phyloP scores from a whole-genome alignment of 73 alveolate species.

The Paramecium bursaria region DNA sequence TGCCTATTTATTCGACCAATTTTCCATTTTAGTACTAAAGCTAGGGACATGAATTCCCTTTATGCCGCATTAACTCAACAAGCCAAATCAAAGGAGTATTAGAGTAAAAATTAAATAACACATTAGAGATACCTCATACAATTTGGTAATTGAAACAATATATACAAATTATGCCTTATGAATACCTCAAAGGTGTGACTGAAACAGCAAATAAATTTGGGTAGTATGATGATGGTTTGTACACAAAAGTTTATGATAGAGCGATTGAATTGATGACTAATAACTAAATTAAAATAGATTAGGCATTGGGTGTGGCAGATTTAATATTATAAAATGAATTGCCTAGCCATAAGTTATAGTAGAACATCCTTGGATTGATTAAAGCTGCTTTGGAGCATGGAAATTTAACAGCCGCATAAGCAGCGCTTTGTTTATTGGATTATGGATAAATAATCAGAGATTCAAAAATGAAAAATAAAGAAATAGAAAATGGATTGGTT shows the following conservation, averaged over 20 bases:
- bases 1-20: slow-evolving; percentile 1
- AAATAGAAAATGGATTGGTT: background rate
- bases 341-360: background rate
- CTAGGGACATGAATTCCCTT: background rate
- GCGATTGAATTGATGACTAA: slow-evolving; percentile 1
- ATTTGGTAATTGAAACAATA: background rate
- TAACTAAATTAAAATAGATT: background rate
- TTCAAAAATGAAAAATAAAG: background rate
- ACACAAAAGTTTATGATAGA: slow-evolving; percentile 39
- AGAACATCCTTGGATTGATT: background rate
- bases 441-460: background rate
- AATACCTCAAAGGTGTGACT: background rate
- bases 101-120: background rate
- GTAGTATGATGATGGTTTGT: slow-evolving; percentile 8
- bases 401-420: background rate
- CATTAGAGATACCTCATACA: background rate
- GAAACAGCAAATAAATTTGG: background rate
- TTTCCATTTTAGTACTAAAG: background rate
- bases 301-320: background rate
- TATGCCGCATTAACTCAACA: background rate
- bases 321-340: background rate
- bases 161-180: background rate
- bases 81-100: background rate
- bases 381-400: slow-evolving; percentile 20
- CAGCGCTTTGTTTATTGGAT: background rate